phyloP scores from a whole-genome alignment of 768 basidiomycete species.

The Mycena haematopus region DNA sequence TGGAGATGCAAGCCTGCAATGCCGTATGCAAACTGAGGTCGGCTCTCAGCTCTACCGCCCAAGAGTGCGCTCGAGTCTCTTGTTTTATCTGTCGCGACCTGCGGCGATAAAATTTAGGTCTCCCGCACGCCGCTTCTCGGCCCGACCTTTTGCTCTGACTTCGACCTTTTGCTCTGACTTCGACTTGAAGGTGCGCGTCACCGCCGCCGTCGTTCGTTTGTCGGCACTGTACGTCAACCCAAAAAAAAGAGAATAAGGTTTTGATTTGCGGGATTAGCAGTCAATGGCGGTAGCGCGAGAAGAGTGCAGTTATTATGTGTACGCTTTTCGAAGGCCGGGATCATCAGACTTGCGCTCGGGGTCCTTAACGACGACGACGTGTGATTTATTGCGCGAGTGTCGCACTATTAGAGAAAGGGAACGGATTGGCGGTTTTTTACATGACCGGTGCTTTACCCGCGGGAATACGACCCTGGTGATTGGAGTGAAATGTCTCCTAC shows the following conservation, averaged over 20 bases:
- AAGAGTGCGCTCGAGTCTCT: background rate
- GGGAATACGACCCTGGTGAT: constrained; percentile 1
- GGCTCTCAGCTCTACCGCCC: background rate
- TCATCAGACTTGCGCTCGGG: background rate
- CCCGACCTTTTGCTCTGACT: background rate
- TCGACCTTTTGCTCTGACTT: background rate
- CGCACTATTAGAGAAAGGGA: background rate
- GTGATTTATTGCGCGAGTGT: background rate
- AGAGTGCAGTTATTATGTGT: constrained; percentile 3
- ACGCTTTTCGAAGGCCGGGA: background rate
- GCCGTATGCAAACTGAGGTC: background rate
- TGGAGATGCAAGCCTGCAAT: background rate
- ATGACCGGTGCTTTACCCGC: background rate
- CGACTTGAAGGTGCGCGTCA: background rate
- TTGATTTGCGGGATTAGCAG: background rate
- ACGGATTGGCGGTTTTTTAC: background rate
- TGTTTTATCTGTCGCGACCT: background rate
- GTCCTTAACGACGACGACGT: background rate
- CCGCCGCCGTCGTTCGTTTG: background rate
- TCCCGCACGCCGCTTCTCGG: background rate
- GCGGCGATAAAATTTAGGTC: background rate
- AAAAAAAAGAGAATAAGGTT: background rate
- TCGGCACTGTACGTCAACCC: background rate
- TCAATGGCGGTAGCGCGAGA: background rate
- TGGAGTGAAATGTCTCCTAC: background rate